Evolutionary conservation across 768 basidiomycete species (phyloP).

Genomic region (Tulasnella sp.): DNA sequence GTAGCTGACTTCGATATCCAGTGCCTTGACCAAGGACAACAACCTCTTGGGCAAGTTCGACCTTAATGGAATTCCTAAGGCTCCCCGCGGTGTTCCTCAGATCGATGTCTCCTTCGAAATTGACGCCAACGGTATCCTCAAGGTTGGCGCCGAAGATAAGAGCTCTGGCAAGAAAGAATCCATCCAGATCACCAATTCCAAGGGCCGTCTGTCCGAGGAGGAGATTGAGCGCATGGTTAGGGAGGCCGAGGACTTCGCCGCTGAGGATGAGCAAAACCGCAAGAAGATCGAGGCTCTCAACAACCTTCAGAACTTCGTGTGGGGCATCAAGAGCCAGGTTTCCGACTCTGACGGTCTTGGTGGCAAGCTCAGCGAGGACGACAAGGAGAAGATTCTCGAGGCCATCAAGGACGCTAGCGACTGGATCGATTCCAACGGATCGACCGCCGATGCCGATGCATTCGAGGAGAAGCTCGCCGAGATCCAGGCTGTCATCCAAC

Average conservation of each 20-base stretch:
- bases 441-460: constrained; percentile 67
- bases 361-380: constrained; percentile 67
- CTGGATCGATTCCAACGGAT: constrained; percentile 81
- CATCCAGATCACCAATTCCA: constrained; percentile 93
- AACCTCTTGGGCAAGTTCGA: constrained; percentile 97
- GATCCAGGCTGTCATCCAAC: constrained; percentile 62
- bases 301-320: constrained; percentile 67
- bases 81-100: constrained; percentile 92
- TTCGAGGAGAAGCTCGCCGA: constrained; percentile 83
- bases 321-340: constrained; percentile 77
- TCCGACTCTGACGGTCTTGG: constrained; percentile 82
- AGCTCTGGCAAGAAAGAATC: constrained; percentile 80
- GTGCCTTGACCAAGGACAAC: constrained; percentile 95
- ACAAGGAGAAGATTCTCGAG: constrained; percentile 71
- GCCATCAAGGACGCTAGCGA: constrained; percentile 80
- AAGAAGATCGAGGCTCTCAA: constrained; percentile 82
- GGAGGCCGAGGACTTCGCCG: constrained; percentile 83
- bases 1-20: constrained; percentile 65
- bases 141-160: constrained; percentile 86
- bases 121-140: constrained; percentile 92
- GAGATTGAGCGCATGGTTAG: constrained; percentile 94
- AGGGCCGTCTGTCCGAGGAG: constrained; percentile 77
- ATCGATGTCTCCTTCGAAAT: constrained; percentile 96
- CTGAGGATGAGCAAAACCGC: constrained; percentile 64
- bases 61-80: constrained; percentile 81